Percentiles rank a stretch among this genome's conserved stretches.
These are phyloP conservation scores for Gossypium gossypioides DNA, from an alignment of 441 rosid genomes.

Conservation along the genomic window DNA sequence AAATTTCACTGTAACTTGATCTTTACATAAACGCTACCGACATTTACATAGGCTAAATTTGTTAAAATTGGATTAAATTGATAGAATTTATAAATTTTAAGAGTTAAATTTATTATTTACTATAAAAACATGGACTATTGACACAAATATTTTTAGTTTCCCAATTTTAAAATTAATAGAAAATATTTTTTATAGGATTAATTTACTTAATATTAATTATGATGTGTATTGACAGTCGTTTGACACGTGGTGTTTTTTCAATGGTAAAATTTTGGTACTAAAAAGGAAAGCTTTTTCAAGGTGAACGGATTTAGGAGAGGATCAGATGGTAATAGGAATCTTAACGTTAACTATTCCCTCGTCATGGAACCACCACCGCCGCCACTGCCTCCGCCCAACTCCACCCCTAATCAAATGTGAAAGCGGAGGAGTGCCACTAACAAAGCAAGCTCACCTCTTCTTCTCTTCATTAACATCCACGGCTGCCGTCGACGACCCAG, in stretches of 20 bases:
- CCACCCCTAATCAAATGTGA: constrained; percentile 1
- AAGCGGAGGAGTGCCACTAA: constrained; percentile 23
- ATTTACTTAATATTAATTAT: too few relatives aligned
- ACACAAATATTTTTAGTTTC: too few relatives aligned
- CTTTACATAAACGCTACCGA: too few relatives aligned
- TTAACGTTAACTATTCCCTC: constrained; percentile 6
- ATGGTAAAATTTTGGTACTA: neutral
- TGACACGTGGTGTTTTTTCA: neutral
- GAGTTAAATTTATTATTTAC: too few relatives aligned
- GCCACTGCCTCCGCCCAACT: neutral
- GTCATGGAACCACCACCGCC: constrained; percentile 10
- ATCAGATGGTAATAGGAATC: constrained; percentile 16
- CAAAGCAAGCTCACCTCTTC: constrained; percentile 53
- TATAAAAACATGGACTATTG: too few relatives aligned
- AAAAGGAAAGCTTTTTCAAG: neutral
- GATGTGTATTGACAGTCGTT: too few relatives aligned
- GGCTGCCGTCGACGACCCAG: constrained; percentile 30
- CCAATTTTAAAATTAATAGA: too few relatives aligned
- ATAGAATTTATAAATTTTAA: too few relatives aligned
- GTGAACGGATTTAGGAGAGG: neutral
- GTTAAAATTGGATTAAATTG: too few relatives aligned
- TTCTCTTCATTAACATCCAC: constrained; percentile 40
- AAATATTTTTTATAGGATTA: too few relatives aligned
- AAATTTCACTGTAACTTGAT: too few relatives aligned
- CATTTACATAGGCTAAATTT: too few relatives aligned